Evolutionary conservation across 176 grass and related monocot species (phyloP).

Genomic region (Dactylis glomerata): DNA sequence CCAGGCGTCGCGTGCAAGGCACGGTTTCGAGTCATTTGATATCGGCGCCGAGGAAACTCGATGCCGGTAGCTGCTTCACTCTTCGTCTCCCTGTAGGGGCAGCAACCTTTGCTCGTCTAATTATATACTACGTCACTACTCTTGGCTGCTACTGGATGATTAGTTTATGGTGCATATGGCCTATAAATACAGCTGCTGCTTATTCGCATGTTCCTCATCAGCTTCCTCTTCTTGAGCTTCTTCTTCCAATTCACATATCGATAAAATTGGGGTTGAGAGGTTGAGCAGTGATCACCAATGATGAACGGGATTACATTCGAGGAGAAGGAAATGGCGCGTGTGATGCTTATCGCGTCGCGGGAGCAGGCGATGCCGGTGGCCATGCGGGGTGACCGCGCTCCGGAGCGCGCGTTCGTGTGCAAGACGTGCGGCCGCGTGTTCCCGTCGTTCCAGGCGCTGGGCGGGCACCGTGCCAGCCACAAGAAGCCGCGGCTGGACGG

Average conservation of each 20-base stretch:
- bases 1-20: background rate
- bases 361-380: background rate
- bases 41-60: background rate
- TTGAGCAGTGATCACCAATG: background rate
- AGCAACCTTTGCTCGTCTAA: constrained; percentile 1
- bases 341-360: constrained; percentile 62
- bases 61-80: constrained; percentile 1
- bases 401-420: constrained; percentile 64
- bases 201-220: constrained; percentile 5
- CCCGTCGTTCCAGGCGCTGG: constrained; percentile 89
- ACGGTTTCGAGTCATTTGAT: background rate
- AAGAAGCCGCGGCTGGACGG: constrained; percentile 71
- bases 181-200: constrained; percentile 41
- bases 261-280: background rate
- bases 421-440: constrained; percentile 91
- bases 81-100: constrained; percentile 14
- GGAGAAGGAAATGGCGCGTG: constrained; percentile 48
- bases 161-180: constrained; percentile 3
- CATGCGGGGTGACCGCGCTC: background rate
- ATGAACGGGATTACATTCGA: constrained; percentile 34
- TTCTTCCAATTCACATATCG: background rate
- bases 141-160: background rate
- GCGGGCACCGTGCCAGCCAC: constrained; percentile 93
- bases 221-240: too few species aligned
- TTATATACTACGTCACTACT: too few species aligned